These are phyloP conservation scores for Crithidia expoeki DNA, from an alignment of 208 protist species.

Conservation along the genomic window DNA sequence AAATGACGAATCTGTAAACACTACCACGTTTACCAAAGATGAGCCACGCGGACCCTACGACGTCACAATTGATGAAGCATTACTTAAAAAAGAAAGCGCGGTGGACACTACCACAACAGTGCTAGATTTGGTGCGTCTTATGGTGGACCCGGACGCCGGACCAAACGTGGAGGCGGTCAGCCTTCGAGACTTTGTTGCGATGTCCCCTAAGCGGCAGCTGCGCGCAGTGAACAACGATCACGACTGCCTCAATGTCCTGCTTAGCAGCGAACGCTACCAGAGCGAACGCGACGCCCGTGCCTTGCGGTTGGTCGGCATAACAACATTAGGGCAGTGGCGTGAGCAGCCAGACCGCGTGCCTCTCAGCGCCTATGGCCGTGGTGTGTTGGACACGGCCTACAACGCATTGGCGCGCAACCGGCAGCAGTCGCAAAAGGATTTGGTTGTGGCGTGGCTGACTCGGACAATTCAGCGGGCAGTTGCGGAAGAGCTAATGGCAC, in stretches of 20 bases:
- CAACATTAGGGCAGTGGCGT: slow-evolving; percentile 73
- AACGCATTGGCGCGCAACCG: slow-evolving; percentile 22
- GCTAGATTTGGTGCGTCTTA: slow-evolving; percentile 56
- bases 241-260: slow-evolving; percentile 60
- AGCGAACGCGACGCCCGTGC: slow-evolving; percentile 65
- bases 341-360: slow-evolving; percentile 70
- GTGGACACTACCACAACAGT: slow-evolving; percentile 1
- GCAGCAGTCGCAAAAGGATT: slow-evolving; percentile 51
- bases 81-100: slow-evolving; percentile 2
- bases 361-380: slow-evolving; percentile 69
- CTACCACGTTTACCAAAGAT: not conserved
- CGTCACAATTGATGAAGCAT: slow-evolving; percentile 33
- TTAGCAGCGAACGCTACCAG: slow-evolving; percentile 67
- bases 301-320: slow-evolving; percentile 68
- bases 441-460: slow-evolving; percentile 83
- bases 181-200: slow-evolving; percentile 71
- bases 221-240: slow-evolving; percentile 51
- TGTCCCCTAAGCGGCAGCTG: slow-evolving; percentile 67
- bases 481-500: slow-evolving; percentile 70
- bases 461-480: slow-evolving; percentile 78
- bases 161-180: slow-evolving; percentile 62
- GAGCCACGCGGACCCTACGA: slow-evolving; percentile 21
- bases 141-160: slow-evolving; percentile 62
- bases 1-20: not conserved
- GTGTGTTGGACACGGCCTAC: slow-evolving; percentile 67